Conservation (phyloP, 768 basidiomycete species). For the Podaxis carcinomalis region DNA sequence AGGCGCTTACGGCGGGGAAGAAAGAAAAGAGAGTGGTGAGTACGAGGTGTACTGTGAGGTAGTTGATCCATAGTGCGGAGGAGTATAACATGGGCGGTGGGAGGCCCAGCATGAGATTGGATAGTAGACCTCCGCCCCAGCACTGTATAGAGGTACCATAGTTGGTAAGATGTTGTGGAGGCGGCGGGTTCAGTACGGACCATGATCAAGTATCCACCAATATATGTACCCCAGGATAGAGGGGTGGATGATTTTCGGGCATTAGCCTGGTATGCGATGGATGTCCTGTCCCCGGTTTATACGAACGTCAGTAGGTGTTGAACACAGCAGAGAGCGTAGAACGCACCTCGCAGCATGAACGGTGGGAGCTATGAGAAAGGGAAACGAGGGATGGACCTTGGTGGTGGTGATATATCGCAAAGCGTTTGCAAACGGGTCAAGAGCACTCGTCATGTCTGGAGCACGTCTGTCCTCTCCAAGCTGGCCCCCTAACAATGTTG, state of each 20-base stretch:
- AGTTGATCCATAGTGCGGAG: constrained; percentile 41
- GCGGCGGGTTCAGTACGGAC: constrained; percentile 17
- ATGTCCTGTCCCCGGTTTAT: constrained; percentile 24
- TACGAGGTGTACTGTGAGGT: constrained; percentile 40
- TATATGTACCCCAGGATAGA: constrained; percentile 39
- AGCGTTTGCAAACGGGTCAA: constrained; percentile 6
- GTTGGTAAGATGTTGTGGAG: neutral
- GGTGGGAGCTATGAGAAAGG: constrained; percentile 35
- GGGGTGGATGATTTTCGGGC: constrained; percentile 24
- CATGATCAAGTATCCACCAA: constrained; percentile 44
- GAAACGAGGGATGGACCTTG: constrained; percentile 38
- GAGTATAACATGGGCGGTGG: constrained; percentile 46
- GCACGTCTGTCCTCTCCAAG: neutral
- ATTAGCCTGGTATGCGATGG: constrained; percentile 39
- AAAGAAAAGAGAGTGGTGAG: constrained; percentile 37
- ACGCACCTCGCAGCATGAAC: constrained; percentile 32
- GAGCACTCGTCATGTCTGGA: neutral
- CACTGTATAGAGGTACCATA: constrained; percentile 20
- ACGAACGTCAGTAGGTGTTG: neutral
- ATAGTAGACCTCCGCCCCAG: constrained; percentile 45
- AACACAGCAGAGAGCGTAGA: neutral
- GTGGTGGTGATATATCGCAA: constrained; percentile 21
- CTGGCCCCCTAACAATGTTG: neutral
- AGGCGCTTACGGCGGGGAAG: constrained; percentile 32
- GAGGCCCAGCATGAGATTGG: constrained; percentile 38